These are phyloP conservation scores for Silene conica DNA, from an alignment of 148 eudicot species.

Conservation along the genomic window DNA sequence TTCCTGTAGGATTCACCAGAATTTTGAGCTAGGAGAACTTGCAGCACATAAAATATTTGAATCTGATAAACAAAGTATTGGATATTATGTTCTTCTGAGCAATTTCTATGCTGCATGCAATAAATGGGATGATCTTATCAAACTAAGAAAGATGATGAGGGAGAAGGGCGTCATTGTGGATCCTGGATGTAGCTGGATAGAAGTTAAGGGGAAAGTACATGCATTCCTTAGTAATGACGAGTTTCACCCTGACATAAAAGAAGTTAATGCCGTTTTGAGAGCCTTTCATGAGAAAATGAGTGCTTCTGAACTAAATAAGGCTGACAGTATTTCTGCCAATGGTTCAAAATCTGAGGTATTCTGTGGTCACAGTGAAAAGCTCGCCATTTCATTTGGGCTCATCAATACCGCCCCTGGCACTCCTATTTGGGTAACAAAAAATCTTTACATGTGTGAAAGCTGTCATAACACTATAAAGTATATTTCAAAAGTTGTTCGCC, in stretches of 20 bases:
- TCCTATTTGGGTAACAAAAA: constrained; percentile 84
- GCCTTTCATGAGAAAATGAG: constrained; percentile 69
- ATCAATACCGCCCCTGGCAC: constrained; percentile 76
- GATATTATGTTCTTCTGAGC: constrained; percentile 70
- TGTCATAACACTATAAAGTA: constrained; percentile 74
- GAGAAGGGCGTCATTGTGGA: constrained; percentile 69
- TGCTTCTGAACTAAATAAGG: constrained; percentile 28
- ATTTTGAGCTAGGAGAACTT: constrained; percentile 62
- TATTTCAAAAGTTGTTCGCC: constrained; percentile 65
- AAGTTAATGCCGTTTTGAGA: constrained; percentile 56
- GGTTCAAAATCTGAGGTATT: constrained; percentile 77
- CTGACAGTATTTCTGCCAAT: constrained; percentile 30
- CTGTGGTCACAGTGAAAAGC: constrained; percentile 90
- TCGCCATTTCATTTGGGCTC: constrained; percentile 76
- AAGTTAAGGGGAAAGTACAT: constrained; percentile 83
- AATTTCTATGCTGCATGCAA: constrained; percentile 67
- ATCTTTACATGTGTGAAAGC: constrained; percentile 74
- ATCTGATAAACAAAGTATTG: constrained; percentile 49
- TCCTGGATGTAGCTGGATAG: constrained; percentile 96
- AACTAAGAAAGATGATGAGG: constrained; percentile 57
- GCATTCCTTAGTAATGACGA: constrained; percentile 87
- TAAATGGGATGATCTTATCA: constrained; percentile 74
- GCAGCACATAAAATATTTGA: constrained; percentile 57
- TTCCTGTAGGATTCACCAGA: constrained; percentile 69
- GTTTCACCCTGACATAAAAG: constrained; percentile 68